Percentiles rank a stretch among this genome's conserved stretches.
Evolutionary conservation across 2,329 filamentous ascomycete species (phyloP).

Genomic region (Sodiomyces alkalinus): DNA sequence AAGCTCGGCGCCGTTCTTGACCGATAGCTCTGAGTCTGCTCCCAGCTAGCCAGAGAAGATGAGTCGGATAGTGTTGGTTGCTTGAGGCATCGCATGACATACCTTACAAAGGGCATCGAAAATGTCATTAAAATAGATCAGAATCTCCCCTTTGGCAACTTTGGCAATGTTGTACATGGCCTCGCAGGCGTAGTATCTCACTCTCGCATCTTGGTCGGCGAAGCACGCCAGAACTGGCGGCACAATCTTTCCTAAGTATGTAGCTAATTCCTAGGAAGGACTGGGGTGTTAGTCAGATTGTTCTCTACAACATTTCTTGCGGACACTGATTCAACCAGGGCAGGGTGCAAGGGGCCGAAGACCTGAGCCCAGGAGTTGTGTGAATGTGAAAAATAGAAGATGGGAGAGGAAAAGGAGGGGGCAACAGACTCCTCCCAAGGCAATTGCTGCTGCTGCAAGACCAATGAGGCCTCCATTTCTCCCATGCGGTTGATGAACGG

Average conservation of each 20-base stretch:
- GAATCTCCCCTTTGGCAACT: conserved; percentile 92
- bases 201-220: conserved; percentile 91
- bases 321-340: neutral
- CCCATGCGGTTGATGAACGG: conserved; percentile 90
- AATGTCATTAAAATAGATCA: conserved; percentile 96
- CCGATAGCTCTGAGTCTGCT: conserved; percentile 88
- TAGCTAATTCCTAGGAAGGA: conserved; percentile 59
- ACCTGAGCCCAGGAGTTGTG: conserved; percentile 2
- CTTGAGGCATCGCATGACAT: conserved; percentile 13
- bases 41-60: conserved; percentile 47
- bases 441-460: conserved; percentile 87
- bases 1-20: conserved; percentile 94
- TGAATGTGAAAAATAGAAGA: neutral
- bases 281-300: neutral
- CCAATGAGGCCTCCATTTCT: conserved; percentile 94
- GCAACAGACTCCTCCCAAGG: conserved; percentile 66
- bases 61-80: conserved; percentile 2
- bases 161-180: conserved; percentile 99
- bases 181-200: conserved; percentile 96
- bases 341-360: too few species aligned
- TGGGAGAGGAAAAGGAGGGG: neutral
- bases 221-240: conserved; percentile 96
- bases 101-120: conserved; percentile 97
- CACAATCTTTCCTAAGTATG: conserved; percentile 85
- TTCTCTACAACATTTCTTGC: neutral